These are phyloP conservation scores for Calonectria henricotiae DNA, from an alignment of 2,329 filamentous ascomycete genomes.

Conservation along the genomic window DNA sequence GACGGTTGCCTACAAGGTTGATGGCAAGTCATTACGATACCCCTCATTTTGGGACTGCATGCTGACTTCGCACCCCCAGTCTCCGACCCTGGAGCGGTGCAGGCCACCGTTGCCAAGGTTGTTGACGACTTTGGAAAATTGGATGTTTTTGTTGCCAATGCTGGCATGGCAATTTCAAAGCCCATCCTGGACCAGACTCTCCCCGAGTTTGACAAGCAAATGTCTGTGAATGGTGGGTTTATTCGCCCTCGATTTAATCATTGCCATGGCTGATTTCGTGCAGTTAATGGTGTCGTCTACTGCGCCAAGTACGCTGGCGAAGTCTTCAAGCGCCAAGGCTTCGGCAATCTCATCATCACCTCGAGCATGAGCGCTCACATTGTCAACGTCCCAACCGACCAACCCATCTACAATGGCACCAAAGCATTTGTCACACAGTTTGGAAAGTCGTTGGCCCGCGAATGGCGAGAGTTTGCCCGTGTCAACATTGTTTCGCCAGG, in stretches of 20 bases:
- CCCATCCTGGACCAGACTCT: slow-evolving; percentile 70
- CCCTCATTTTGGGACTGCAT: not conserved
- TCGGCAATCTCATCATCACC: slow-evolving; percentile 67
- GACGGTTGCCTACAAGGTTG: slow-evolving; percentile 62
- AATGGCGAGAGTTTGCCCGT: slow-evolving; percentile 70
- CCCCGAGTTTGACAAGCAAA: slow-evolving; percentile 67
- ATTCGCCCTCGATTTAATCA: too few relatives aligned
- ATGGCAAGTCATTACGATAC: slow-evolving; percentile 53
- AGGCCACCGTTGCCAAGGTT: slow-evolving; percentile 40
- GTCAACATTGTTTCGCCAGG: slow-evolving; percentile 65
- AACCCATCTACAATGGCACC: slow-evolving; percentile 69
- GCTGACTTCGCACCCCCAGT: slow-evolving; percentile 53
- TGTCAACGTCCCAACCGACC: slow-evolving; percentile 67
- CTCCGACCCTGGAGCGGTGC: slow-evolving; percentile 57
- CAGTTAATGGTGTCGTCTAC: slow-evolving; percentile 63
- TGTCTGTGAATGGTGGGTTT: slow-evolving; percentile 68
- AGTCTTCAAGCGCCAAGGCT: slow-evolving; percentile 60
- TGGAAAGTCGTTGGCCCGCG: slow-evolving; percentile 67
- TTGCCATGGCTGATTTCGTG: not conserved
- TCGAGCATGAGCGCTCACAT: slow-evolving; percentile 64
- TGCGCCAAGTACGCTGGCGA: slow-evolving; percentile 62
- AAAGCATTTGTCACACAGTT: slow-evolving; percentile 70
- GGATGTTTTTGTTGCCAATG: slow-evolving; percentile 51
- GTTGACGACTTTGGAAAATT: slow-evolving; percentile 50
- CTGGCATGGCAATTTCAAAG: slow-evolving; percentile 68